Evolutionary conservation across 352 stramenopile genomes (phyloP), one percentile per base, ranked within the genome.

Genomic region (Pythium monospermum): DNA sequence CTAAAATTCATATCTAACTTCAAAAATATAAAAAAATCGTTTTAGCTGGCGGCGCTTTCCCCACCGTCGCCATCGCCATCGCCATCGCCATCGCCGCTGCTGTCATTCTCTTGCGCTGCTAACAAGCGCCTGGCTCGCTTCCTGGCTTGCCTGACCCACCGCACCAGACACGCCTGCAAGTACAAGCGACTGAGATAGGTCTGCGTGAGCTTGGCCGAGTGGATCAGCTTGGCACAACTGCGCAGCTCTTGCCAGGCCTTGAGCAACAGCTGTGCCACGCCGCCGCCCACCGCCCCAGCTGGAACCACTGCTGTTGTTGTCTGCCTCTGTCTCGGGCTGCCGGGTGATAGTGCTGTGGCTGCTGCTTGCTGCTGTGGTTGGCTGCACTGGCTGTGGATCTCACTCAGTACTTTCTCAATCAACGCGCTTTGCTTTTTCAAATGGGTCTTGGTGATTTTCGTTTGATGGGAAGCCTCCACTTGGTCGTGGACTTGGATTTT

Each of bases 141-240:
- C 15, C 70, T 57, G 22, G 62, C 65, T 39, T 85, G 67, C 7
- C 60, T 59, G 36, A 85, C 66, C 71, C 74, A 87, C n/a, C 69
- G 68, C 35, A 84, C 48, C 46, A 87, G 60, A 22, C 73, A 80
- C 32, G 66, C 73, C 48, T 79, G 73, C 39, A 87, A 69, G 39
- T 78, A 84, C 25, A 85, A 57, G 0, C 70, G 69, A 46, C 73
- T 84, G 41, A 87, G 66, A 45, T 83, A 85, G 42, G 84, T 71
- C 41, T 87, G 74, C n/a, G 73, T 84, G 61, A 84, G 65, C 45
- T 81, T 83, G 28, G 76, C 76, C 7, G 67, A 65, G 58, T 87
- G 69, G 33, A 87, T 39, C 61, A 84, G 73, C 64, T 81, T 83
- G 57, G 73, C 70, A 45, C 76, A 87, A 16, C 57, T 64, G 11